Evolutionary conservation across 192 early-diverging fungal species (phyloP).

Genomic region (Podila epigama): DNA sequence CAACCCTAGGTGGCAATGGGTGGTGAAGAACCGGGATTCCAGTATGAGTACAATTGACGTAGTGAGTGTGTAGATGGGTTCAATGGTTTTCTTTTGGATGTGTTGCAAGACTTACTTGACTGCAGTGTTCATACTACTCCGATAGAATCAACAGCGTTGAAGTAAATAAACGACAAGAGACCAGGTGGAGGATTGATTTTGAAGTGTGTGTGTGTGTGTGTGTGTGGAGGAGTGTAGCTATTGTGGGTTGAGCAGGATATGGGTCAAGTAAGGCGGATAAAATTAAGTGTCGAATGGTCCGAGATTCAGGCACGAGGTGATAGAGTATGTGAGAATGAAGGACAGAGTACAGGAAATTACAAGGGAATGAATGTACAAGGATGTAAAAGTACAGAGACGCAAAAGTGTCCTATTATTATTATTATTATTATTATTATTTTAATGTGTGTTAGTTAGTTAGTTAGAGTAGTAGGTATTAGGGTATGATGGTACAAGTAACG

Average conservation of each 20-base stretch:
- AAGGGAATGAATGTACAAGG: no score
- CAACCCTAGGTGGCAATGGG: conserved; percentile 60
- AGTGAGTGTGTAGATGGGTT: not conserved
- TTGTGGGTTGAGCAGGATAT: no score
- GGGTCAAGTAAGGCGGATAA: no score
- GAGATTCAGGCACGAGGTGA: no score
- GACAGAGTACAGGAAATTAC: no score
- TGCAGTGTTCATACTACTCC: conserved; percentile 51
- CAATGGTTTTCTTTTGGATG: not conserved
- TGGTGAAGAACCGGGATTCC: not conserved
- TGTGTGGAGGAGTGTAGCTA: no score
- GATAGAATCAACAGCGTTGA: conserved; percentile 6
- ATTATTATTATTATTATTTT: no score
- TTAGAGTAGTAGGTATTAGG: not conserved
- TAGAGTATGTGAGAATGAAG: no score
- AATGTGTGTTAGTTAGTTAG: no score
- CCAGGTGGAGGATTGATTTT: not conserved
- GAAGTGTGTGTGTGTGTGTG: not conserved
- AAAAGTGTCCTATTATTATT: no score
- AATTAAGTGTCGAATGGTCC: no score
- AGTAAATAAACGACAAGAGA: conserved; percentile 11
- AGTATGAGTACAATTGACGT: not conserved
- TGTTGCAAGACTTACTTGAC: conserved; percentile 25
- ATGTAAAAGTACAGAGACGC: no score
- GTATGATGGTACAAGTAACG: not conserved